Percentiles rank a stretch among this genome's conserved stretches.
phyloP scores from a whole-genome alignment of 805 yeast genomes.

The Maudiozyma bulderi region DNA sequence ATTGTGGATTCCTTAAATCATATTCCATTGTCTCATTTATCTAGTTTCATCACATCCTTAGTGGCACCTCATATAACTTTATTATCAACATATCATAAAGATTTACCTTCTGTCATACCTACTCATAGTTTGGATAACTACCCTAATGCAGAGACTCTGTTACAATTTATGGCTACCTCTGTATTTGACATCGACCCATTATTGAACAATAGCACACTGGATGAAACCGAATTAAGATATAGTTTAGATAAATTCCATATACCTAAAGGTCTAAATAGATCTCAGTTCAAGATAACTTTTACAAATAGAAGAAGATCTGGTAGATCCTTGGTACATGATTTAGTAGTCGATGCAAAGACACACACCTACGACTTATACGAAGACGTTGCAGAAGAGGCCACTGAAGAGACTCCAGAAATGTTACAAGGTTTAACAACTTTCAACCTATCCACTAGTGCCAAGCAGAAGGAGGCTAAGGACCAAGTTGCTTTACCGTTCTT shows the following conservation, averaged over 20 bases:
- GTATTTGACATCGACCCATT: slow-evolving; percentile 53
- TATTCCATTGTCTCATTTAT: slow-evolving; percentile 36
- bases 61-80: slow-evolving; percentile 39
- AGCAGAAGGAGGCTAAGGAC: slow-evolving; percentile 69
- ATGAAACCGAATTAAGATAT: slow-evolving; percentile 41
- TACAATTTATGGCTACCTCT: slow-evolving; percentile 66
- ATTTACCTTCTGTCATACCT: slow-evolving; percentile 30
- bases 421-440: slow-evolving; percentile 78
- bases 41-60: slow-evolving; percentile 41
- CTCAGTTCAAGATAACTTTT: slow-evolving; percentile 39
- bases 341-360: slow-evolving; percentile 38
- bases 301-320: slow-evolving; percentile 80
- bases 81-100: slow-evolving; percentile 40
- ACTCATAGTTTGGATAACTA: slow-evolving; percentile 28
- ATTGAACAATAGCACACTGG: slow-evolving; percentile 17
- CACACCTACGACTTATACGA: slow-evolving; percentile 34
- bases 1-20: slow-evolving; percentile 64
- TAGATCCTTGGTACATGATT: slow-evolving; percentile 51
- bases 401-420: slow-evolving; percentile 40
- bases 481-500: slow-evolving; percentile 85
- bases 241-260: slow-evolving; percentile 34
- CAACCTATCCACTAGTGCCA: slow-evolving; percentile 64
- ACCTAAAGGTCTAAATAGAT: slow-evolving; percentile 44
- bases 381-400: slow-evolving; percentile 13
- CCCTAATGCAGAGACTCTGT: slow-evolving; percentile 44